A percentile compares a stretch with the other conserved stretches of the same genome.
Conservation (phyloP, 2,329 filamentous ascomycete genomes). For the Xylaria sp. region DNA sequence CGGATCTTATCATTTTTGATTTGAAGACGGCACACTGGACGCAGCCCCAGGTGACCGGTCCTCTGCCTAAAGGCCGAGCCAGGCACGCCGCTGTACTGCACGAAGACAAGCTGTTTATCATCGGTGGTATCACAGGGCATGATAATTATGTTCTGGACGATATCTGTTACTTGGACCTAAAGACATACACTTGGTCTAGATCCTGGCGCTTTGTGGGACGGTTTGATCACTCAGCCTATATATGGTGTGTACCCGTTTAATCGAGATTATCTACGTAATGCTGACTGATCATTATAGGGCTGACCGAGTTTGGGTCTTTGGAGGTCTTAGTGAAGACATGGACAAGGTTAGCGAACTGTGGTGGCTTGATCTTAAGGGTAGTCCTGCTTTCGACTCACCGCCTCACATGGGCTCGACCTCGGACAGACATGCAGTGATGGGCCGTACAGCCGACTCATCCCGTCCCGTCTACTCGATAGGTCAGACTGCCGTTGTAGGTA, state of each 20-base stretch:
- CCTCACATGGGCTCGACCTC: constrained; percentile 65
- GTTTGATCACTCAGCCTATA: constrained; percentile 94
- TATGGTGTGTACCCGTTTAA: constrained; percentile 67
- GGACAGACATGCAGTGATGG: constrained; percentile 58
- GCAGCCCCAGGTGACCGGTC: constrained; percentile 86
- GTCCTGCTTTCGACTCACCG: constrained; percentile 81
- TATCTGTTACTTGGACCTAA: constrained; percentile 94
- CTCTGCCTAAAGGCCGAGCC: constrained; percentile 87
- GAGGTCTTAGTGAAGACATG: constrained; percentile 94
- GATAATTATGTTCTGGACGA: constrained; percentile 94
- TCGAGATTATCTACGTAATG: constrained; percentile 1
- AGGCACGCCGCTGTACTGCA: constrained; percentile 94
- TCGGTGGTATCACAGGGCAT: constrained; percentile 93
- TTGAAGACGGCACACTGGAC: constrained; percentile 95
- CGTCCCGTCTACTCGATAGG: constrained; percentile 64
- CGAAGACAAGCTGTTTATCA: constrained; percentile 95
- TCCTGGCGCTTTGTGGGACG: constrained; percentile 95
- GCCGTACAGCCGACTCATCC: constrained; percentile 61
- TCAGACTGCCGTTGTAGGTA: constrained; percentile 63
- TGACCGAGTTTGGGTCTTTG: constrained; percentile 95
- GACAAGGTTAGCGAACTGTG: constrained; percentile 95
- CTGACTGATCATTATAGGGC: constrained; percentile 57
- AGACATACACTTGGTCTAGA: constrained; percentile 97
- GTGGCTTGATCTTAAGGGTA: constrained; percentile 96
- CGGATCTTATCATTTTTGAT: constrained; percentile 95